Conservation (phyloP, 1,139 yeast species). For the Pichia sp. region DNA sequence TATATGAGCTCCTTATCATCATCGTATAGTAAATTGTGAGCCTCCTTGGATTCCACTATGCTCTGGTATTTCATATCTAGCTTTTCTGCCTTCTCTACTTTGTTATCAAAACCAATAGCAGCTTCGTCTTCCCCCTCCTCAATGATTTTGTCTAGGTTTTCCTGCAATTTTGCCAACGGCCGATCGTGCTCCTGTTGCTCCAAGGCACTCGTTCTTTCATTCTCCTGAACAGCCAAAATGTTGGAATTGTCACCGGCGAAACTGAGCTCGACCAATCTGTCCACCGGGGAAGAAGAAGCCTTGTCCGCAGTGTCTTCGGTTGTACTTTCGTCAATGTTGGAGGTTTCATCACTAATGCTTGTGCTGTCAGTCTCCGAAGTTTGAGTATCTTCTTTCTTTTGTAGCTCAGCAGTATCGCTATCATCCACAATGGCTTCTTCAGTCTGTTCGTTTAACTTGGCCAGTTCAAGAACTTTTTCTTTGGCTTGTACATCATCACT, state of each 20-base stretch:
- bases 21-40: constrained; percentile 62
- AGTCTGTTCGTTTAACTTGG: constrained; percentile 6
- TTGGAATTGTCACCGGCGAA: constrained; percentile 45
- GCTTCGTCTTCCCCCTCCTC: constrained; percentile 28
- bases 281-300: constrained; percentile 41
- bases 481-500: neutral
- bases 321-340: constrained; percentile 25
- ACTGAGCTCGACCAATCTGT: constrained; percentile 44
- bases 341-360: constrained; percentile 32
- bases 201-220: constrained; percentile 51
- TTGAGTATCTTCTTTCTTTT: neutral
- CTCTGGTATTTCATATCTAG: neutral
- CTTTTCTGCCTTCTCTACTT: neutral
- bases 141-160: constrained; percentile 58
- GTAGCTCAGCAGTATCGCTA: constrained; percentile 12
- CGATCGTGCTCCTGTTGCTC: constrained; percentile 69
- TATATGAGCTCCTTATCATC: constrained; percentile 73
- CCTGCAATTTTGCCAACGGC: constrained; percentile 80
- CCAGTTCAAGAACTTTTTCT: neutral
- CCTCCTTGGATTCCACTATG: constrained; percentile 33
- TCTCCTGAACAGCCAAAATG: constrained; percentile 48
- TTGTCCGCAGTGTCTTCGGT: constrained; percentile 17
- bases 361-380: neutral
- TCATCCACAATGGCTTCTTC: constrained; percentile 23
- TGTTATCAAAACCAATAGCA: neutral